Conservation (phyloP, 1,284 basidiomycete genomes). For the Irpex rosettiformis region DNA sequence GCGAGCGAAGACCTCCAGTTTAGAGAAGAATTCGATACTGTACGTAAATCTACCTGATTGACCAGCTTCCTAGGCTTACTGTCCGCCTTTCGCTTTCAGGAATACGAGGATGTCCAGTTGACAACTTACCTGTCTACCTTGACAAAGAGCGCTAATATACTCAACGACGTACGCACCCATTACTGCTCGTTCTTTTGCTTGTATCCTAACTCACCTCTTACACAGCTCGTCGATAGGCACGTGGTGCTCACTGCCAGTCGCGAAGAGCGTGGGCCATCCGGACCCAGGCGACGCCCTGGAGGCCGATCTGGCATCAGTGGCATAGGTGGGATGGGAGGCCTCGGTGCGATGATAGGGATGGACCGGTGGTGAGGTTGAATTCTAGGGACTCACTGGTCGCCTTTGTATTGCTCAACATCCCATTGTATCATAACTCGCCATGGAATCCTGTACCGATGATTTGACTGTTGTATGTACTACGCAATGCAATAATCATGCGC, state of each 20-base stretch:
- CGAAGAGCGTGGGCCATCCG: constrained; percentile 27
- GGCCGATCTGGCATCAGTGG: constrained; percentile 16
- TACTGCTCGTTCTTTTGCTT: not conserved
- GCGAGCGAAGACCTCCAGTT: constrained; percentile 80
- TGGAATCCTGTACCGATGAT: not conserved
- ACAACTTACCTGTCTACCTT: constrained; percentile 86
- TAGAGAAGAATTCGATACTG: constrained; percentile 82
- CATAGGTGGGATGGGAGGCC: constrained; percentile 37
- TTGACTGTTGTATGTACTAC: not conserved
- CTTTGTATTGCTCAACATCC: not conserved
- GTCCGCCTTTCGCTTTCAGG: constrained; percentile 46
- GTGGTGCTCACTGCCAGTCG: constrained; percentile 30
- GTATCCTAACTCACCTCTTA: not conserved
- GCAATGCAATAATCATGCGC: not conserved
- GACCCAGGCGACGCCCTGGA: constrained; percentile 19
- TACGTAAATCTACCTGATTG: constrained; percentile 32
- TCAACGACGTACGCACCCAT: constrained; percentile 76
- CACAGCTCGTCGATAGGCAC: constrained; percentile 34
- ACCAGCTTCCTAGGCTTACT: no score
- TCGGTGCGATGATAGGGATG: constrained; percentile 7
- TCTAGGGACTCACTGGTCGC: not conserved
- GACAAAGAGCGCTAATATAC: constrained; percentile 82
- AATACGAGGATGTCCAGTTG: constrained; percentile 94
- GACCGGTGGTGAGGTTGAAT: constrained; percentile 26
- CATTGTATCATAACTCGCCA: not conserved